Conservation (phyloP, 2,329 filamentous ascomycete species). For the Elsinoe batatas region DNA sequence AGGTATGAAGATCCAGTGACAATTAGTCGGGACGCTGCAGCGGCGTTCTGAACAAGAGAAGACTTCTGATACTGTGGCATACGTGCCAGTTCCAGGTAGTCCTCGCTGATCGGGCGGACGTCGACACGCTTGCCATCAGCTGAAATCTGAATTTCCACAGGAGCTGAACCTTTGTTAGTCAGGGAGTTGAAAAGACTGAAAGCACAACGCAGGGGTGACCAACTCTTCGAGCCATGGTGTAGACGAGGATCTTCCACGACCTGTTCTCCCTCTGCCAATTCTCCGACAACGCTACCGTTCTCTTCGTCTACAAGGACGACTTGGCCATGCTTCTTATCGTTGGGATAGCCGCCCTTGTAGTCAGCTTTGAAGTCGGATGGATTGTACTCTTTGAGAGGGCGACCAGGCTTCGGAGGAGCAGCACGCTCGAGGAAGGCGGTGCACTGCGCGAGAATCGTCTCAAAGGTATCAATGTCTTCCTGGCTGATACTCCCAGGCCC, state of each 20-base stretch:
- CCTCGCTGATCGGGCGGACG: conserved; percentile 56
- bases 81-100: conserved; percentile 65
- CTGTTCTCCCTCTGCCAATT: conserved; percentile 72
- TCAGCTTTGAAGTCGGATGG: conserved; percentile 62
- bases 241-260: conserved; percentile 68
- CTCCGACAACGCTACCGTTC: conserved; percentile 88
- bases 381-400: conserved; percentile 52
- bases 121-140: conserved; percentile 57
- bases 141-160: conserved; percentile 69
- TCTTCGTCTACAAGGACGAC: conserved; percentile 94
- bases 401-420: conserved; percentile 43
- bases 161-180: conserved; percentile 44
- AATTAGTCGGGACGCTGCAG: conserved; percentile 79
- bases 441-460: conserved; percentile 95
- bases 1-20: conserved; percentile 78
- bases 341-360: conserved; percentile 56
- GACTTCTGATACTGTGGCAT: conserved; percentile 91
- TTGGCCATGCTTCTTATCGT: conserved; percentile 47
- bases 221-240: conserved; percentile 85
- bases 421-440: conserved; percentile 88
- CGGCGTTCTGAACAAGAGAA: conserved; percentile 74
- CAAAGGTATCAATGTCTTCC: conserved; percentile 91
- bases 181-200: conserved; percentile 15
- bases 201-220: conserved; percentile 21
- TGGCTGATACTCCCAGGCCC: conserved; percentile 55